phyloP scores from a whole-genome alignment of 1,284 basidiomycete genomes.

The Chalciporus sp. region DNA sequence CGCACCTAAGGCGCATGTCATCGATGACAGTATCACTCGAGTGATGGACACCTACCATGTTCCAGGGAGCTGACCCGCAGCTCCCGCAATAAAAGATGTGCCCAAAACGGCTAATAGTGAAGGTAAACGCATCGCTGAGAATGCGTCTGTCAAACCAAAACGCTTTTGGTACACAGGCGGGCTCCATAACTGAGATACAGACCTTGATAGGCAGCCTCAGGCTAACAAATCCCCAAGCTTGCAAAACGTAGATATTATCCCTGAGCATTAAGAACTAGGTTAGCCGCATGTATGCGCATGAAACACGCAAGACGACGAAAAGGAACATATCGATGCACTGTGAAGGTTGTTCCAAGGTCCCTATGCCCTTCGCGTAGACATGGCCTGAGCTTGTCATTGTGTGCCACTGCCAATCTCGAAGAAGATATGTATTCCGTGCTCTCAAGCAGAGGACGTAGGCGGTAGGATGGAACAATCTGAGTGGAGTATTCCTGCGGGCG shows the following conservation, averaged over 20 bases:
- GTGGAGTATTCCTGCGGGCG: not conserved
- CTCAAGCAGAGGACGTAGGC: not conserved
- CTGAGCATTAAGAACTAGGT: constrained; percentile 7
- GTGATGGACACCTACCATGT: constrained; percentile 35
- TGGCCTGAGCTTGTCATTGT: not conserved
- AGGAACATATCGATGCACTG: not conserved
- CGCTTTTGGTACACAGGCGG: not conserved
- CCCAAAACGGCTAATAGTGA: constrained; percentile 17
- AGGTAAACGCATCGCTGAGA: constrained; percentile 9
- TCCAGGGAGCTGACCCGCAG: constrained; percentile 25
- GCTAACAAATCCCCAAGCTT: not conserved
- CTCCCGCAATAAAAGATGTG: constrained; percentile 18
- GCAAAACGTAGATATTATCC: not conserved
- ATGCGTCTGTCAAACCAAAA: not conserved
- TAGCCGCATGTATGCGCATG: not conserved
- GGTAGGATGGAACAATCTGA: not conserved
- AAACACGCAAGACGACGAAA: not conserved
- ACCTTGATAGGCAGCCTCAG: not conserved
- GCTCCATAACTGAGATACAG: not conserved
- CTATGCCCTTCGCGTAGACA: not conserved
- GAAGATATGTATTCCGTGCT: no score
- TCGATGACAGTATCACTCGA: not conserved
- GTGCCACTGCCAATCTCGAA: not conserved
- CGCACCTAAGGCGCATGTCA: constrained; percentile 25
- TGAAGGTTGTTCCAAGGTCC: not conserved